These are phyloP conservation scores for Fusarium sp. DNA, from an alignment of 2,329 filamentous ascomycete genomes.

Conservation along the genomic window DNA sequence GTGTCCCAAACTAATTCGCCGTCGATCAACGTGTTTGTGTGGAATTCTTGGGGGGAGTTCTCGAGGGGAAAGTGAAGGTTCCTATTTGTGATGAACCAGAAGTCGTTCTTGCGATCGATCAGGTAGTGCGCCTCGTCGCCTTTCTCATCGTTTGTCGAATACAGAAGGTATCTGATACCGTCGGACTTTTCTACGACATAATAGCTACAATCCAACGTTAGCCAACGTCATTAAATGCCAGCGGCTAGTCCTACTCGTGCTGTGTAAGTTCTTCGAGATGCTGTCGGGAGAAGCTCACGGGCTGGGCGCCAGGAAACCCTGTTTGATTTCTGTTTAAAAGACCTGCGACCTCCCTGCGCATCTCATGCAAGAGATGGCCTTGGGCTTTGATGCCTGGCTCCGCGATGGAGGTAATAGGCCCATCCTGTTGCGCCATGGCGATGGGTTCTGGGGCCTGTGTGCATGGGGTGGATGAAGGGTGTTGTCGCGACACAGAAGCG, in stretches of 20 bases:
- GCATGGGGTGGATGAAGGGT: conserved; percentile 1
- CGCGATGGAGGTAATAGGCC: conserved; percentile 62
- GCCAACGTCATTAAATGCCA: background rate
- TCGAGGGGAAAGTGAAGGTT: conserved; percentile 84
- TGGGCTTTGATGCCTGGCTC: conserved; percentile 74
- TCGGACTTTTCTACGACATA: conserved; percentile 99
- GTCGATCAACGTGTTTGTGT: conserved; percentile 85
- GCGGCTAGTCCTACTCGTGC: conserved; percentile 71
- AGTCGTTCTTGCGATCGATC: conserved; percentile 98
- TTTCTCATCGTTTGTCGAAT: conserved; percentile 76
- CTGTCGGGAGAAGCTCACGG: conserved; percentile 86
- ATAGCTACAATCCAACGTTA: conserved; percentile 66
- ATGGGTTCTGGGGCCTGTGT: conserved; percentile 4
- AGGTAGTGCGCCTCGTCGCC: conserved; percentile 82
- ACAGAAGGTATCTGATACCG: conserved; percentile 94
- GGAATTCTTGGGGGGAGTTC: conserved; percentile 73
- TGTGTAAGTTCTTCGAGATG: conserved; percentile 85
- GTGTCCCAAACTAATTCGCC: conserved; percentile 92
- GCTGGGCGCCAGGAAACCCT: conserved; percentile 90
- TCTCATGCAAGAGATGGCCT: conserved; percentile 66
- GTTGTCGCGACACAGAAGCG: conserved; percentile 15
- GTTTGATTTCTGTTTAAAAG: conserved; percentile 77
- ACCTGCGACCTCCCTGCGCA: conserved; percentile 78
- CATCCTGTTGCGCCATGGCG: conserved; percentile 49
- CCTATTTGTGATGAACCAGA: conserved; percentile 80